These are phyloP conservation scores for Cryptococcus sp. DNA, from an alignment of 1,284 basidiomycete genomes.

Conservation along the genomic window DNA sequence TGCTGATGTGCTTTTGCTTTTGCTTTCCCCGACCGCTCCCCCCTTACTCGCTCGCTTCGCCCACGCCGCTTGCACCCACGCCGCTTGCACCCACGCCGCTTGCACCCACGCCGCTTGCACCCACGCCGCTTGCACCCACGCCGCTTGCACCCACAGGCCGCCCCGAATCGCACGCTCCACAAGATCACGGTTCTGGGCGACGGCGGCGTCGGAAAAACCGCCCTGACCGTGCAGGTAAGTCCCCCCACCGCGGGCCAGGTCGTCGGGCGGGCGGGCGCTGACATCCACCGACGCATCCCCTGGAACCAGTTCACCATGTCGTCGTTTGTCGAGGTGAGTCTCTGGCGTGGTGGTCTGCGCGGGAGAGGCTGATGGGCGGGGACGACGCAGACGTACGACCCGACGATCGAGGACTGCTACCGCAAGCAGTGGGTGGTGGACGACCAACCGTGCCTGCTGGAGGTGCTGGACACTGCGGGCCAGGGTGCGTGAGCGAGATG, in stretches of 20 bases:
- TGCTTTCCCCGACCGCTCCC: not conserved
- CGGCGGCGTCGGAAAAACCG: constrained; percentile 97
- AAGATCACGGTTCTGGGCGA: constrained; percentile 86
- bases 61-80: not conserved
- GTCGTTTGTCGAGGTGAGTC: constrained; percentile 69
- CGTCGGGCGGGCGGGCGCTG: not conserved
- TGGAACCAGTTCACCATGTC: constrained; percentile 90
- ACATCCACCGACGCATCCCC: too few species aligned
- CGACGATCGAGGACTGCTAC: constrained; percentile 91
- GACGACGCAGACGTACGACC: constrained; percentile 46
- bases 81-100: not conserved
- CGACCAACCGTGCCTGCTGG: constrained; percentile 85
- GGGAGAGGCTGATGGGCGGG: not conserved
- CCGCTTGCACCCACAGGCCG: not conserved
- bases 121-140: not conserved
- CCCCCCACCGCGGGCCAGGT: not conserved
- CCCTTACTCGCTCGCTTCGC: not conserved
- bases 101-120: not conserved
- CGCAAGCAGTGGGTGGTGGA: constrained; percentile 87
- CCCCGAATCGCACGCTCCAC: constrained; percentile 39
- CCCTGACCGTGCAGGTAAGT: constrained; percentile 85
- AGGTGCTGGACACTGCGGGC: constrained; percentile 89
- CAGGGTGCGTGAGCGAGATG: constrained; percentile 78
- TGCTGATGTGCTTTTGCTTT: not conserved
- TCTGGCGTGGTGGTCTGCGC: not conserved